Base-by-base conservation (phyloP, 176 grass and related monocot genomes). In the Paspalum vaginatum region DNA sequence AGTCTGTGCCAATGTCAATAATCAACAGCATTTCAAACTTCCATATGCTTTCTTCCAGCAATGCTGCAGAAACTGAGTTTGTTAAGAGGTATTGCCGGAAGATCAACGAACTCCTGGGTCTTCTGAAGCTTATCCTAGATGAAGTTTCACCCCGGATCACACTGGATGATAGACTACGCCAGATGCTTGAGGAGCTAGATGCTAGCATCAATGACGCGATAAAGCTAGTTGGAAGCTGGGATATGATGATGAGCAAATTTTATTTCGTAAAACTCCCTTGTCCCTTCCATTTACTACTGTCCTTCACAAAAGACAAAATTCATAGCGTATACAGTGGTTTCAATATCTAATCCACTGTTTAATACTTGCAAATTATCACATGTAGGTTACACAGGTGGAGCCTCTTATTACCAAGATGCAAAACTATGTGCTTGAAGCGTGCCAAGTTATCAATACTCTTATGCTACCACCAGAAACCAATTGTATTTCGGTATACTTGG, bases 201-300 rank as follows among this genome's bases (percentile, higher is more conserved):
- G 24, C 20, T 69, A 49, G 25, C 57, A 76, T 85, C 27, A 69
- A 74, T 61, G 85, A 88, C 40, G 82, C 82, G 2, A 48, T 45
- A 63, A 75, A 88, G 69, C 51, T 85, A 49, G 11, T 91, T 51
- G 67, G 54, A 70, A 68, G 57, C 65, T 88, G 85, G 85, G 52
- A 91, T 57, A 68, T 70, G 61, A 91, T 79, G 77, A 85, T 59
- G 78, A 91, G 85, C 78, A 91, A 78, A 84, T 54, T 91, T 38
- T 75, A 84, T 81, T 88, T 88, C 54, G 85, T 88, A 91, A 85
- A 91, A 85, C 18, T 88, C 24, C 12, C 25, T 75, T 54, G 38
- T 38, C 41, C 26, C 8, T 54, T 70, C 51, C 26, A 59, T 41
- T 76, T 58, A 52, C 11, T 41, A 20, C 4, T 65, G 20, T 76